Conservation (phyloP, 192 early-diverging fungal species). For the Podila minutissima region DNA sequence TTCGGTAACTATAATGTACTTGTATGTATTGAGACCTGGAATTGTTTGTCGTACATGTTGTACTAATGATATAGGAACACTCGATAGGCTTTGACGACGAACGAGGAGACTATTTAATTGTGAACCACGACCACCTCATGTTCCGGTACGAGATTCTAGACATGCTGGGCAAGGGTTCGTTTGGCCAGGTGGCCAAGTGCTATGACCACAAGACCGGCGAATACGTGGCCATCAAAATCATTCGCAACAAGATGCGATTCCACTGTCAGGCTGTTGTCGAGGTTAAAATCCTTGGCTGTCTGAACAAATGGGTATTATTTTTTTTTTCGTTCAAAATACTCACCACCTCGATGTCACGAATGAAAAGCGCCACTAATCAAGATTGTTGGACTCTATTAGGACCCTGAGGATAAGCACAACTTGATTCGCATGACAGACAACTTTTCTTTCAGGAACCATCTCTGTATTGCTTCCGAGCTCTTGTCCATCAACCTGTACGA, state of each 20-base stretch:
- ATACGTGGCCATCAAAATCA: slow-evolving; percentile 93
- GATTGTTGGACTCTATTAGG: slow-evolving; percentile 58
- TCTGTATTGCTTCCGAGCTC: slow-evolving; percentile 95
- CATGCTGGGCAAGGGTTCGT: slow-evolving; percentile 88
- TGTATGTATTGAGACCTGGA: background rate
- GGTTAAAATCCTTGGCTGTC: slow-evolving; percentile 87
- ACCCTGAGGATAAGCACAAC: slow-evolving; percentile 81
- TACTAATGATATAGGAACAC: too few relatives aligned
- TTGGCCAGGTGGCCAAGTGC: slow-evolving; percentile 95
- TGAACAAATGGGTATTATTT: slow-evolving; percentile 75
- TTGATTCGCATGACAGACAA: slow-evolving; percentile 88
- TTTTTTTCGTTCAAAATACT: background rate
- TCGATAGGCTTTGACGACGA: slow-evolving; percentile 81
- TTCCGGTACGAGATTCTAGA: slow-evolving; percentile 96
- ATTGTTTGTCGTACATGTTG: too few relatives aligned
- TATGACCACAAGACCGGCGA: slow-evolving; percentile 92
- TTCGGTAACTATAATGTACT: slow-evolving; percentile 53
- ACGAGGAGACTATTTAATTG: slow-evolving; percentile 91
- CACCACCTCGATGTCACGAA: background rate
- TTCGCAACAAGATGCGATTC: slow-evolving; percentile 95
- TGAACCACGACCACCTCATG: slow-evolving; percentile 87
- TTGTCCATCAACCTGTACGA: slow-evolving; percentile 96
- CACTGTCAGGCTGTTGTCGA: slow-evolving; percentile 95
- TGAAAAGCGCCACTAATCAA: too few relatives aligned
- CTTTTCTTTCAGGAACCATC: slow-evolving; percentile 94